These are phyloP conservation scores for Aphanomyces cochlioides DNA, from an alignment of 352 stramenopile genomes.

Conservation along the genomic window DNA sequence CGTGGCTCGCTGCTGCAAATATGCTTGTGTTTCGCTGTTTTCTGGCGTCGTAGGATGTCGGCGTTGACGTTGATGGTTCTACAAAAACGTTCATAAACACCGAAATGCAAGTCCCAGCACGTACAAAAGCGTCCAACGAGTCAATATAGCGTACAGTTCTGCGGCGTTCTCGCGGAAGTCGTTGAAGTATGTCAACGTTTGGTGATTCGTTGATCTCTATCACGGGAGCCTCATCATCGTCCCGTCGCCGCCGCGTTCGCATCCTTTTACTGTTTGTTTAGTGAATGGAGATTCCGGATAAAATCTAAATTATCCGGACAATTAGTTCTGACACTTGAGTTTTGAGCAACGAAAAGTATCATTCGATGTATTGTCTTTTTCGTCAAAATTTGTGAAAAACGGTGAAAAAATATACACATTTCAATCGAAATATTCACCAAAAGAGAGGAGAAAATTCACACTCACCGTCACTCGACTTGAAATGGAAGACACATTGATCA, in stretches of 20 bases:
- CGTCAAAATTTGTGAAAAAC: too few relatives aligned
- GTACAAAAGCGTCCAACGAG: conserved; percentile 3
- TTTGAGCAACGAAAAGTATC: too few relatives aligned
- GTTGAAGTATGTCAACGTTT: conserved; percentile 14
- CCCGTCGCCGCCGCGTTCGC: neutral
- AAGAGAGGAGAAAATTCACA: too few relatives aligned
- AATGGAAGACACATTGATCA: too few relatives aligned
- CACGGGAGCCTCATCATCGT: neutral
- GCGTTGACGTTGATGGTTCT: neutral
- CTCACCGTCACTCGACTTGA: too few relatives aligned
- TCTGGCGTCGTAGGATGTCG: neutral
- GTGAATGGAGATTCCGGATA: conserved; percentile 22
- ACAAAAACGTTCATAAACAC: neutral
- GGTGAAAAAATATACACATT: too few relatives aligned
- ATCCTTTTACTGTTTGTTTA: neutral
- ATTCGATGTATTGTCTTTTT: too few relatives aligned
- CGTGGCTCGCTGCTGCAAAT: neutral
- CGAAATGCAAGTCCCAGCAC: neutral
- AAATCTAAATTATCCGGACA: neutral
- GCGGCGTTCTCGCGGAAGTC: neutral
- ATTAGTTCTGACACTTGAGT: too few relatives aligned
- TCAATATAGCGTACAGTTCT: conserved; percentile 12
- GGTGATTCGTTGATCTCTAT: conserved; percentile 21
- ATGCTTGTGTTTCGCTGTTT: neutral
- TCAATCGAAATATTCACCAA: too few relatives aligned